Conservation (phyloP, 2,329 filamentous ascomycete species). For the Claviceps citrina region DNA sequence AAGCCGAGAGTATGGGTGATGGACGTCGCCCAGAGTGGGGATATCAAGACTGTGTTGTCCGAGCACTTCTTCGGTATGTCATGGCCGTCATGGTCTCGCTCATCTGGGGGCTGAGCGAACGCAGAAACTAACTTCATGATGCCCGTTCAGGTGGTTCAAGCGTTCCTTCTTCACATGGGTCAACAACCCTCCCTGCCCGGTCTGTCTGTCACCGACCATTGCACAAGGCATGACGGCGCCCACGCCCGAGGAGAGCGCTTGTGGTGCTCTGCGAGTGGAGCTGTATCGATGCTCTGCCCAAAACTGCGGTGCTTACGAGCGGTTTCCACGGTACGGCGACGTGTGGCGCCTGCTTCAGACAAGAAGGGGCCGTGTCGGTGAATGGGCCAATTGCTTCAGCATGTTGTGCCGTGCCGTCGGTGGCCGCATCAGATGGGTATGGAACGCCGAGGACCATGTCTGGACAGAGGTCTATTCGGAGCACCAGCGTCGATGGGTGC, state of each 20-base stretch:
- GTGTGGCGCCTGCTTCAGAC: constrained; percentile 87
- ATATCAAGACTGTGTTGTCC: constrained; percentile 91
- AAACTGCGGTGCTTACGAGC: constrained; percentile 63
- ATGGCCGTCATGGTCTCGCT: constrained; percentile 15
- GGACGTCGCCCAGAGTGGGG: constrained; percentile 78
- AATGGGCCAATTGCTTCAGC: constrained; percentile 98
- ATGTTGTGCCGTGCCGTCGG: constrained; percentile 94
- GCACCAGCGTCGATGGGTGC: constrained; percentile 87
- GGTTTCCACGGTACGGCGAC: constrained; percentile 88
- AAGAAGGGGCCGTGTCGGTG: constrained; percentile 69
- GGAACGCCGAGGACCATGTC: constrained; percentile 93
- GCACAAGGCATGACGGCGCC: constrained; percentile 71
- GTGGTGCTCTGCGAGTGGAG: constrained; percentile 75
- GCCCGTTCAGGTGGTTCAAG: constrained; percentile 60
- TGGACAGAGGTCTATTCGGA: constrained; percentile 98
- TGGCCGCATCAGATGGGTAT: constrained; percentile 86
- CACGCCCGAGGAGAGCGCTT: constrained; percentile 75
- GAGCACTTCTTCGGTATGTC: constrained; percentile 64
- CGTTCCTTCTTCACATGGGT: constrained; percentile 90
- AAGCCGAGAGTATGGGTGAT: constrained; percentile 74
- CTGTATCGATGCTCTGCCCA: constrained; percentile 72
- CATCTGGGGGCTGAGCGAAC: neutral
- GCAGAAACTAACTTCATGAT: constrained; percentile 9
- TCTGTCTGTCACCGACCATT: constrained; percentile 70
- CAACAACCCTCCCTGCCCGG: constrained; percentile 78